Conservation (phyloP, 2,329 filamentous ascomycete genomes). For the Cyphellophora europaea region DNA sequence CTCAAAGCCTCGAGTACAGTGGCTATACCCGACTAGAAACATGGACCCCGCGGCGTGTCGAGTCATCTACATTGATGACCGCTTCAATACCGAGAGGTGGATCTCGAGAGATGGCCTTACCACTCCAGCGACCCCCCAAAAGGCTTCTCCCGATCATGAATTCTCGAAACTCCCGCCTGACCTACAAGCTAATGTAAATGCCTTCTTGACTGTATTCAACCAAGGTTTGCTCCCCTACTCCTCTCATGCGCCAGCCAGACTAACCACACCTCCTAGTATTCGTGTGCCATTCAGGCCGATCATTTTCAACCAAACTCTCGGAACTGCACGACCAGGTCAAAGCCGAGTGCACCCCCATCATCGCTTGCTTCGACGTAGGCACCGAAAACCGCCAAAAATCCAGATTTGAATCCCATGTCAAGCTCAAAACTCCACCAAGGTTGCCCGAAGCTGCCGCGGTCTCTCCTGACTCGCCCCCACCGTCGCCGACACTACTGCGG, state of each 20-base stretch:
- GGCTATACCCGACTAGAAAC: too few species aligned
- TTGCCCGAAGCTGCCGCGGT: slow-evolving; percentile 8
- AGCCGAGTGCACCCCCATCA: slow-evolving; percentile 41
- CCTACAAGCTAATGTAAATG: slow-evolving; percentile 39
- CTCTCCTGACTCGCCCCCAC: slow-evolving; percentile 22
- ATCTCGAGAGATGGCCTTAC: slow-evolving; percentile 24
- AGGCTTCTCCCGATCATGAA: slow-evolving; percentile 19
- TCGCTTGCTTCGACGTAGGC: slow-evolving; percentile 46
- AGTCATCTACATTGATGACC: slow-evolving; percentile 38
- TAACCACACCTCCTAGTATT: slow-evolving; percentile 32
- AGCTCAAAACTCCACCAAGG: slow-evolving; percentile 22
- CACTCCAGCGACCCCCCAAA: slow-evolving; percentile 12
- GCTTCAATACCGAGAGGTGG: slow-evolving; percentile 35
- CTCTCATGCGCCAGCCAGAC: not conserved
- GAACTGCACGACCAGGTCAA: slow-evolving; percentile 34
- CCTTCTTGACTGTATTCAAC: slow-evolving; percentile 41
- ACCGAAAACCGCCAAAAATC: slow-evolving; percentile 29
- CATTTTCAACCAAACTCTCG: slow-evolving; percentile 43
- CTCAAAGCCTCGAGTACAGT: too few species aligned
- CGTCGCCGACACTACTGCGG: slow-evolving; percentile 19
- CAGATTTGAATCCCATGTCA: too few species aligned
- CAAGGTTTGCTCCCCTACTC: slow-evolving; percentile 32
- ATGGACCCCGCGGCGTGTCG: slow-evolving; percentile 34
- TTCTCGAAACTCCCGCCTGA: slow-evolving; percentile 32
- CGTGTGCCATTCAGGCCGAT: slow-evolving; percentile 42